phyloP scores from a whole-genome alignment of 139 green algal species.

The Chara braunii region DNA sequence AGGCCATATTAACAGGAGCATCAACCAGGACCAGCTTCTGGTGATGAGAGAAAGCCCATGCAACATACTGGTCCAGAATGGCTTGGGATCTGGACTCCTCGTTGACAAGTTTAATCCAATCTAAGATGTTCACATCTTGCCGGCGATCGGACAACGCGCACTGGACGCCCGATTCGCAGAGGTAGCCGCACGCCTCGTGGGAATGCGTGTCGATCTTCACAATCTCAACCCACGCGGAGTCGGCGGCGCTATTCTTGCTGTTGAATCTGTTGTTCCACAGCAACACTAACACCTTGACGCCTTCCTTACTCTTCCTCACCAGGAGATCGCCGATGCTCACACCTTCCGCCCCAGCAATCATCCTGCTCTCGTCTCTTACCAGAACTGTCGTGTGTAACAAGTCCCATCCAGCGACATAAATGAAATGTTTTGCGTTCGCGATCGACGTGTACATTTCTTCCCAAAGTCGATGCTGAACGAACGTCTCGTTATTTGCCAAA shows the following conservation, averaged over 20 bases:
- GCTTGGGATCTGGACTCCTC: too few species aligned
- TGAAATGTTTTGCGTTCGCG: slow-evolving; percentile 34
- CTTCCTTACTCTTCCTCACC: slow-evolving; percentile 43
- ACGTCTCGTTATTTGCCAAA: background rate
- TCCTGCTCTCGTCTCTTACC: background rate
- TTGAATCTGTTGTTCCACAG: background rate
- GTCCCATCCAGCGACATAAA: slow-evolving; percentile 52
- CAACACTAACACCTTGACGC: slow-evolving; percentile 1
- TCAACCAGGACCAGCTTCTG: slow-evolving; percentile 49
- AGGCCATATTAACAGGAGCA: slow-evolving; percentile 1
- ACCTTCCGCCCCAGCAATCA: slow-evolving; percentile 2
- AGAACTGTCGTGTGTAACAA: slow-evolving; percentile 44
- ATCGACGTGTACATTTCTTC: slow-evolving; percentile 47
- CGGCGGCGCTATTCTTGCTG: too few species aligned
- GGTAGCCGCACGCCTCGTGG: too few species aligned
- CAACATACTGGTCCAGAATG: too few species aligned
- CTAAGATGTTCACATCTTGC: too few species aligned
- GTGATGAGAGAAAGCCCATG: too few species aligned
- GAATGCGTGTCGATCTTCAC: too few species aligned
- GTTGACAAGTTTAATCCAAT: too few species aligned
- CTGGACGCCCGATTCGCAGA: too few species aligned
- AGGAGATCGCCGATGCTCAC: slow-evolving; percentile 51
- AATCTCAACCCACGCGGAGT: too few species aligned
- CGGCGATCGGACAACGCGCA: too few species aligned
- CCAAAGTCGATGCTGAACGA: slow-evolving; percentile 28